Conservation (phyloP, 2,329 filamentous ascomycete species). For the Microcera coccophila region DNA sequence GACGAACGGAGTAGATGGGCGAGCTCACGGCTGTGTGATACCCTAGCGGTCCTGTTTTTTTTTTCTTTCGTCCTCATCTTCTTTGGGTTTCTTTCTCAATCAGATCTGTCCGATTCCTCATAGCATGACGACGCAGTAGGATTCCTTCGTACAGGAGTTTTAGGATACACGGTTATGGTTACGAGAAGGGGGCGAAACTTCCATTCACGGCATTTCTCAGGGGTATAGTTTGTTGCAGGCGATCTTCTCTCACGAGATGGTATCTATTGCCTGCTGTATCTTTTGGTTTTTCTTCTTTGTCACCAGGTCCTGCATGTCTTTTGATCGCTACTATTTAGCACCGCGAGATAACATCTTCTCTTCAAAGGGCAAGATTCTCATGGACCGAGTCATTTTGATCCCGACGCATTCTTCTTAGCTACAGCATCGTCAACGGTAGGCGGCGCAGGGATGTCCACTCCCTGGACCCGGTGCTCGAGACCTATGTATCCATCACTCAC, state of each 20-base stretch:
- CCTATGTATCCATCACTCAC: slow-evolving; percentile 86
- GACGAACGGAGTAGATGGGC: slow-evolving; percentile 16
- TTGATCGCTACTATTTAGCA: not conserved
- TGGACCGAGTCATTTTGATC: slow-evolving; percentile 18
- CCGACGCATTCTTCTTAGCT: slow-evolving; percentile 35
- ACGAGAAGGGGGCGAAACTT: slow-evolving; percentile 14
- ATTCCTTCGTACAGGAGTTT: slow-evolving; percentile 18
- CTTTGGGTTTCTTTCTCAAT: not conserved
- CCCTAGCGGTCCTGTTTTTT: slow-evolving; percentile 17
- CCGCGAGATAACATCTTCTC: not conserved
- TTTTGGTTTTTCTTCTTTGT: not conserved
- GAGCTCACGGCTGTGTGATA: slow-evolving; percentile 21
- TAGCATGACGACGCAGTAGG: slow-evolving; percentile 15
- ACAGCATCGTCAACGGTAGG: slow-evolving; percentile 48
- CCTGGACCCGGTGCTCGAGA: slow-evolving; percentile 53
- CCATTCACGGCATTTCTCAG: slow-evolving; percentile 19
- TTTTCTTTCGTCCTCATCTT: slow-evolving; percentile 12
- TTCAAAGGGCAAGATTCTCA: slow-evolving; percentile 3
- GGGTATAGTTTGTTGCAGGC: slow-evolving; percentile 7
- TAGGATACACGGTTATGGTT: slow-evolving; percentile 14
- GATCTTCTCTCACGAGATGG: slow-evolving; percentile 16
- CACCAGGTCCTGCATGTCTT: not conserved
- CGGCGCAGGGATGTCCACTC: slow-evolving; percentile 49
- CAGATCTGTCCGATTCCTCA: slow-evolving; percentile 5
- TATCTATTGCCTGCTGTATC: not conserved